Evolutionary conservation across 768 basidiomycete species (phyloP).

Genomic region (Termitomyces sp.): DNA sequence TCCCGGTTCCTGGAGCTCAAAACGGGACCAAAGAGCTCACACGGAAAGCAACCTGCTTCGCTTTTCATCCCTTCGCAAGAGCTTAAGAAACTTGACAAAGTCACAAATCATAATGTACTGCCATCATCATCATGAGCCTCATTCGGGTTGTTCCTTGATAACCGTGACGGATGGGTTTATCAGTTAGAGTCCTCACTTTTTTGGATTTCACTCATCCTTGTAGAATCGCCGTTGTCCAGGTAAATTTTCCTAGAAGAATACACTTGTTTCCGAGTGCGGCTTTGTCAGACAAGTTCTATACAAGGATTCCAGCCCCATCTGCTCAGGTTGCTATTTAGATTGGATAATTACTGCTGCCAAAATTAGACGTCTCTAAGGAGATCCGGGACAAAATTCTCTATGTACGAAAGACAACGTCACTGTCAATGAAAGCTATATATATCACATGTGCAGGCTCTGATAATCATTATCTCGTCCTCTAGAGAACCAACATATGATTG

Average conservation of each 20-base stretch:
- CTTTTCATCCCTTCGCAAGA: conserved; percentile 15
- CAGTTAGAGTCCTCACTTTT: background rate
- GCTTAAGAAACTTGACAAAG: conserved; percentile 7
- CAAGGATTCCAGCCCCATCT: background rate
- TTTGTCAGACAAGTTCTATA: background rate
- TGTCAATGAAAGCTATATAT: background rate
- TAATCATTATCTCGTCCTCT: background rate
- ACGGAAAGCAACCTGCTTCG: conserved; percentile 14
- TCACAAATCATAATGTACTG: conserved; percentile 4
- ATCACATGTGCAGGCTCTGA: background rate
- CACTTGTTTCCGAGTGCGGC: background rate
- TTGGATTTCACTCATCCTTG: background rate
- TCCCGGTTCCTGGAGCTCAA: conserved; percentile 10
- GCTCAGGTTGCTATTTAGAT: background rate
- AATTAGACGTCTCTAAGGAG: too few relatives aligned
- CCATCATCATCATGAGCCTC: conserved; percentile 6
- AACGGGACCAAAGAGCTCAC: conserved; percentile 15
- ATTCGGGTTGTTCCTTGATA: conserved; percentile 16
- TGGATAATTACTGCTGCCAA: too few relatives aligned
- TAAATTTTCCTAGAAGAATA: too few relatives aligned
- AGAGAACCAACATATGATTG: background rate
- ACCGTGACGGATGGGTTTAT: background rate
- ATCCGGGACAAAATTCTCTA: background rate
- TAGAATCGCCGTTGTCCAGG: too few relatives aligned
- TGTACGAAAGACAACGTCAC: background rate